Base-by-base conservation (phyloP, 148 eudicot genomes). In the Talinum fruticosum region DNA sequence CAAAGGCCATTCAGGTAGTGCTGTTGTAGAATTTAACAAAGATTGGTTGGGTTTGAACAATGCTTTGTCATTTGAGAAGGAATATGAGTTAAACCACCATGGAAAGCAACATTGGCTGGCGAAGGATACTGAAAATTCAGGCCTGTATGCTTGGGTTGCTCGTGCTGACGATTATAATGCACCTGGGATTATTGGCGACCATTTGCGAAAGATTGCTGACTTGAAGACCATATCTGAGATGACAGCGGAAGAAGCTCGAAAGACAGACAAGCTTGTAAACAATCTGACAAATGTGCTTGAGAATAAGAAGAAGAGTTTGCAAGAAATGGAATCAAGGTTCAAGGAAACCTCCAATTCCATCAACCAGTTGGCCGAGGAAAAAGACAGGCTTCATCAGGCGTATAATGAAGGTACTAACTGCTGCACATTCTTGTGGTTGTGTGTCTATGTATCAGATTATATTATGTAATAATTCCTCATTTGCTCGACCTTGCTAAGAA, bases 131-230 rank as follows among this genome's bases (percentile, higher is more conserved):
- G 78, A 81, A 72, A 91, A 90, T 44, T 72, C 82, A 35, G 97
- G 84, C 49, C 88, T 90, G 12, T 93, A 93, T 85, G 99, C 85
- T 15, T 96, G 99, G 99, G 95, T 96, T 86, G 99, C 99, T 51
- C 97, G 99, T 44, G 95, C 88, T 49, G 99, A 93, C 84, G 99
- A 96, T 76, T 96, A 93, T 81, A 84, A 86, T 24, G 84, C 90
- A 36, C 72, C 82, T 72, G 88, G 87, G 67, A 90, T 96, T 57
- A 80, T 91, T 53, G 95, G 97, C 28, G 99, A 96, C 18, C 89
- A 90, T 77, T 86, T 96, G 71, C 89, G 97, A 53, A 96, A 89
- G 89, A 85, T 85, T 80, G 93, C 88, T 34, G 99, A 96, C 66
- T 84, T 96, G 61, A 91, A 90, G 72, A 89, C 95, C 57, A 86